Percentiles rank a stretch among this genome's conserved stretches.
These are phyloP conservation scores for Vigna reflexopilosa DNA, from an alignment of 306 rosid genomes.

Conservation along the genomic window DNA sequence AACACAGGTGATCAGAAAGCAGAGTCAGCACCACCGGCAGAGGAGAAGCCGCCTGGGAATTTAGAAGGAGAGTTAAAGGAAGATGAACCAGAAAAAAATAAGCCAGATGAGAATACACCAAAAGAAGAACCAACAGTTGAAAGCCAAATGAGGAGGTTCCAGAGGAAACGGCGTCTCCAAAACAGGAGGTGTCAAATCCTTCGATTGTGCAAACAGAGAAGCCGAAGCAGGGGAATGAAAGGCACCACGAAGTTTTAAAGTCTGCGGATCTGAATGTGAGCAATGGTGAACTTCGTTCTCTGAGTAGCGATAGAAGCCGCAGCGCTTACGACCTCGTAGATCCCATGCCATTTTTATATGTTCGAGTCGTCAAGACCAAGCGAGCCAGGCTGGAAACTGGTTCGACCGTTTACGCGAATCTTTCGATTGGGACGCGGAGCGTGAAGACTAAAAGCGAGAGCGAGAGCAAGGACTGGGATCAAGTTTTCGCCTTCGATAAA, in stretches of 20 bases:
- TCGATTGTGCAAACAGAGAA: conserved; percentile 55
- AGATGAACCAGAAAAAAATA: conserved; percentile 45
- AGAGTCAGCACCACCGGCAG: not conserved
- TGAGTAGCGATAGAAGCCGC: conserved; percentile 57
- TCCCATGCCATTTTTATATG: conserved; percentile 77
- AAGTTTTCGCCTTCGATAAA: conserved; percentile 82
- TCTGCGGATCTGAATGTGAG: conserved; percentile 43
- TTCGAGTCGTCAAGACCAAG: conserved; percentile 72
- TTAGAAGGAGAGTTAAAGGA: conserved; percentile 38
- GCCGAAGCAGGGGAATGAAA: conserved; percentile 39
- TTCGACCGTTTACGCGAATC: conserved; percentile 58
- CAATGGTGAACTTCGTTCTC: conserved; percentile 64
- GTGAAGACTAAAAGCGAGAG: conserved; percentile 63
- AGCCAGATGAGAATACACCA: conserved; percentile 38
- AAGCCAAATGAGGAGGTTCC: conserved; percentile 43
- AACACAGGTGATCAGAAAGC: conserved; percentile 42
- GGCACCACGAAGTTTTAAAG: conserved; percentile 35
- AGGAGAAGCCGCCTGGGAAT: conserved; percentile 53
- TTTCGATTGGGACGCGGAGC: conserved; percentile 78
- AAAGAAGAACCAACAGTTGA: conserved; percentile 44
- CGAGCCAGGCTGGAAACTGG: conserved; percentile 25
- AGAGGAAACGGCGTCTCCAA: conserved; percentile 1
- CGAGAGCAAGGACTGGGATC: conserved; percentile 88
- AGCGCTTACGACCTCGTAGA: conserved; percentile 73
- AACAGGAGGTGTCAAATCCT: conserved; percentile 48